These are phyloP conservation scores for Podochytrium sp. DNA, from an alignment of 192 early-diverging fungal species.

Conservation along the genomic window DNA sequence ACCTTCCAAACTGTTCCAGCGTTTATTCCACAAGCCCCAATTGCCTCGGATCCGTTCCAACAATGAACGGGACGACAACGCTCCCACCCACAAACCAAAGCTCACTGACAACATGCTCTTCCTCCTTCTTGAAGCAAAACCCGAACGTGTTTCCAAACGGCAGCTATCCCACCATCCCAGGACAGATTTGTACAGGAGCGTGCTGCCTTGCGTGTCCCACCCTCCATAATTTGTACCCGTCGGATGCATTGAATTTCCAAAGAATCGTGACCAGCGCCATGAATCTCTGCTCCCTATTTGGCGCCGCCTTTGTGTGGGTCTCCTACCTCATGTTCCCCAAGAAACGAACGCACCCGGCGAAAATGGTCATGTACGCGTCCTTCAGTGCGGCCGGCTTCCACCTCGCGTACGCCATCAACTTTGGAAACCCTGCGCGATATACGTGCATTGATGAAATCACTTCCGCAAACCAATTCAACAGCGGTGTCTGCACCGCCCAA, in stretches of 20 bases:
- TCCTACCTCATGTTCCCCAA: constrained; percentile 19
- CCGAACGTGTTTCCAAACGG: no score
- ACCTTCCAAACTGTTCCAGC: neutral
- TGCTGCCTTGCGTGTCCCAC: constrained; percentile 8
- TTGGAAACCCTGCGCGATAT: neutral
- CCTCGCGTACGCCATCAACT: neutral
- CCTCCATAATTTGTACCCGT: neutral
- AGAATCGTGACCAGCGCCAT: neutral
- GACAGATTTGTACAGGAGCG: neutral
- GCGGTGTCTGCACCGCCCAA: neutral
- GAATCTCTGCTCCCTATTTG: neutral
- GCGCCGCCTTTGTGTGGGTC: neutral
- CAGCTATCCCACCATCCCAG: neutral
- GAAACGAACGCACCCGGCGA: neutral
- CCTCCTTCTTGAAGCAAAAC: no score
- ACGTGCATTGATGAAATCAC: constrained; percentile 10
- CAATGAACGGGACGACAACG: neutral
- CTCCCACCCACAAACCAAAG: no score
- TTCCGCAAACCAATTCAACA: neutral
- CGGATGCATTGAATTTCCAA: neutral
- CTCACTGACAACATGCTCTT: no score
- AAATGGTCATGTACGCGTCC: neutral
- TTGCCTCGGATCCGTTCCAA: neutral
- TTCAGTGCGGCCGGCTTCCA: neutral
- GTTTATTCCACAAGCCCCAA: neutral